Evolutionary conservation across 208 protist species (phyloP), one percentile per base, ranked within the genome.

Genomic region (Angomonas deanei): DNA sequence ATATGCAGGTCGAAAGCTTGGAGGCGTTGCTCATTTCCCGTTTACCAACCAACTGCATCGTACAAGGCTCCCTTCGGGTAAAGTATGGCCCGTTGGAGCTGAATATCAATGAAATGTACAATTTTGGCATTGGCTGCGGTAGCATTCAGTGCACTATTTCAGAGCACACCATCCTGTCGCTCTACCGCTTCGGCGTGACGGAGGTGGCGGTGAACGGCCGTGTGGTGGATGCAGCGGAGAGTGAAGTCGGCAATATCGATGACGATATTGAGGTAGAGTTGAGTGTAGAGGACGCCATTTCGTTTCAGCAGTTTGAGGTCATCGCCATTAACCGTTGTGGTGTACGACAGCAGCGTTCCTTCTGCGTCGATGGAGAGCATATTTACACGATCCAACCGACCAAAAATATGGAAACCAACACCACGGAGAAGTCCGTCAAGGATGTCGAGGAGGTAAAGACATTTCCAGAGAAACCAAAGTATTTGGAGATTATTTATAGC

Each of bases 271-370:
- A 80, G 3, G 78, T 92, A 42, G 77, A 91, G 62, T 88, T 94
- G 76, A 75, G 81, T 33, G 67, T 77, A 2, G 83, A 92, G 36
- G 80, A 92, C 63, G 85, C 88, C 5, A 27, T 86, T 5, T 74
- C 82, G 13, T 90, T 91, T 56, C 82, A 94, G 64, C 84, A 91
- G 64, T 94, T 94, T 54, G 88, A 94, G 34, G 84, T 94, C 2
- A 91, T 92, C 48, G 70, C 76, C 27, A 92, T 92, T 39, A 88
- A 87, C 53, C 70, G 74, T 36, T 88, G 88, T 60, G 88, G 88
- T 31, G 82, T 80, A 24, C 66, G 88, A 23, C 84, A 94, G 61
- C 88, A 94, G 64, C 80, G 88, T 0, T 56, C 87, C 36, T 59
- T 94, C 24, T 91, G 82, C 58, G 80, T 94, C n/a, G 88, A 94